These are phyloP conservation scores for Fusarium agapanthi DNA, from an alignment of 2,329 filamentous ascomycete species.

Conservation along the genomic window DNA sequence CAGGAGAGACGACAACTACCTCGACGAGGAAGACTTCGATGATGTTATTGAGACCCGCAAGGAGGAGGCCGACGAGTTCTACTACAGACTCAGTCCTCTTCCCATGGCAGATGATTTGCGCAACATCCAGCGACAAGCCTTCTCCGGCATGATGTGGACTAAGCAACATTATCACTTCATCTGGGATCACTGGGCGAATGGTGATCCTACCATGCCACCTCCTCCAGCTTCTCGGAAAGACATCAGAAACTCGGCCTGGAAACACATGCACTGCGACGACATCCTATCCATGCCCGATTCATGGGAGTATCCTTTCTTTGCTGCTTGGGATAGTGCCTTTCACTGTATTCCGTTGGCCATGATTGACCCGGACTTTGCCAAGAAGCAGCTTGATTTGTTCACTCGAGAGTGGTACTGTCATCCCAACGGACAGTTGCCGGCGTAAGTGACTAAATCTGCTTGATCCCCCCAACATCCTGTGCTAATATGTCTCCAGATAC, in stretches of 20 bases:
- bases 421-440: constrained; percentile 92
- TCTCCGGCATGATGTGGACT: constrained; percentile 98
- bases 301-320: constrained; percentile 98
- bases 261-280: constrained; percentile 93
- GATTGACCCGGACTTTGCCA: constrained; percentile 97
- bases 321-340: constrained; percentile 96
- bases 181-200: constrained; percentile 98
- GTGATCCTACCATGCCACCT: constrained; percentile 86
- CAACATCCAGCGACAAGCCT: constrained; percentile 93
- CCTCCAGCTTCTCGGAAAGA: constrained; percentile 82
- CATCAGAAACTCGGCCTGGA: constrained; percentile 90
- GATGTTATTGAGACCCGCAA: constrained; percentile 86
- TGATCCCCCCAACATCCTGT: neutral
- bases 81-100: constrained; percentile 89
- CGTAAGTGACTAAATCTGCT: constrained; percentile 60
- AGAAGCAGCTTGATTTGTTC: constrained; percentile 96
- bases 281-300: constrained; percentile 98
- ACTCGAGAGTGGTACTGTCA: constrained; percentile 99
- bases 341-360: constrained; percentile 96
- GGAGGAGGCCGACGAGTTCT: constrained; percentile 96
- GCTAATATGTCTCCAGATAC: constrained; percentile 55
- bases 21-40: constrained; percentile 94
- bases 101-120: constrained; percentile 93
- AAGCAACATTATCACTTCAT: constrained; percentile 98
- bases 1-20: constrained; percentile 75